Conservation (phyloP, 805 yeast species). For the Ogataea paraovalis region DNA sequence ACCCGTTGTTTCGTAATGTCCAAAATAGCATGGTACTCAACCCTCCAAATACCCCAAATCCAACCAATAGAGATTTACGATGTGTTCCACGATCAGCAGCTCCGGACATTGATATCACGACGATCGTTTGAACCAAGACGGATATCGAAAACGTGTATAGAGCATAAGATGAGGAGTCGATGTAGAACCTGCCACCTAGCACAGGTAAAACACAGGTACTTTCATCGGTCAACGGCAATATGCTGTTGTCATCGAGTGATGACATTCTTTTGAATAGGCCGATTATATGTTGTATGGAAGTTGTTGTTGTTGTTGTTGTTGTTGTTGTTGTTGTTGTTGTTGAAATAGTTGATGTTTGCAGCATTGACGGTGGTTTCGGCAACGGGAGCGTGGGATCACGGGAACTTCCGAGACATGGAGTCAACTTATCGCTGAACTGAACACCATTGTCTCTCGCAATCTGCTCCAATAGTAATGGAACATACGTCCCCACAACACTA, state of each 20-base stretch:
- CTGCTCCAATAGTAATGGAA: conserved; percentile 67
- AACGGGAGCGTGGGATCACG: conserved; percentile 29
- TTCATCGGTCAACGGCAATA: conserved; percentile 4
- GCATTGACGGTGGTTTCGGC: conserved; percentile 30
- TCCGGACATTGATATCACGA: conserved; percentile 72
- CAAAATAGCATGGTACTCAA: conserved; percentile 46
- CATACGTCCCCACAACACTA: conserved; percentile 73
- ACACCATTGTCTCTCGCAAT: conserved; percentile 75
- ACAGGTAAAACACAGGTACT: conserved; percentile 33
- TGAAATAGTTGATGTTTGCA: no score
- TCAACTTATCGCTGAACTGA: conserved; percentile 48
- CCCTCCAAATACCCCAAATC: conserved; percentile 59
- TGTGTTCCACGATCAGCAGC: conserved; percentile 61
- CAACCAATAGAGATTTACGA: conserved; percentile 51
- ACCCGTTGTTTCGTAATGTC: conserved; percentile 35
- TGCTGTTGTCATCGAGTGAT: background rate
- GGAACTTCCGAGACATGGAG: conserved; percentile 42
- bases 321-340: conserved; percentile 5
- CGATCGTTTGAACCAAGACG: conserved; percentile 67
- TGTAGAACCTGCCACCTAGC: conserved; percentile 33
- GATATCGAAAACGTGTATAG: conserved; percentile 67
- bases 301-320: conserved; percentile 1
- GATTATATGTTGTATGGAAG: no score
- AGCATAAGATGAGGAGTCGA: conserved; percentile 73
- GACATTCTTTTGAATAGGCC: no score